A percentile compares a stretch with the other conserved stretches of the same genome.
Evolutionary conservation across 345 rosid genomes (phyloP).

Genomic region (Eucalyptus pauciflora): DNA sequence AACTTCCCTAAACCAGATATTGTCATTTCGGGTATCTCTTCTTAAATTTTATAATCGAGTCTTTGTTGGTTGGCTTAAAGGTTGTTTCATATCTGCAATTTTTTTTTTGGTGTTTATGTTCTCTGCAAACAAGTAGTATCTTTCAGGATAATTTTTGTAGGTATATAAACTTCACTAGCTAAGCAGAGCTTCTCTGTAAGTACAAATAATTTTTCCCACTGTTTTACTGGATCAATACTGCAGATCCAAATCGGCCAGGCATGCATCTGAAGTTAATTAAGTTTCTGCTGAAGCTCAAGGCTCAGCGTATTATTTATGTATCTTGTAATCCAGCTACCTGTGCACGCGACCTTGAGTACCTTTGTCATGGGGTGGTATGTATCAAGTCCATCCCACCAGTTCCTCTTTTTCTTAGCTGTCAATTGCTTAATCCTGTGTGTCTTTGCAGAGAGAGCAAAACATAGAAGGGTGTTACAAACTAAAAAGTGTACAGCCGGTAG

Average conservation of each 20-base stretch:
- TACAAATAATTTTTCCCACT: neutral
- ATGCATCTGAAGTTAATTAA: constrained; percentile 94
- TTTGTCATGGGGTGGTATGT: constrained; percentile 81
- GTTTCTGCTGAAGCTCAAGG: constrained; percentile 67
- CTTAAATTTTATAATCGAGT: neutral
- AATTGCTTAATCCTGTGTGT: neutral
- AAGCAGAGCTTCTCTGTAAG: neutral
- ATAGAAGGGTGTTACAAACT: constrained; percentile 63
- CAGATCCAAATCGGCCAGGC: constrained; percentile 97
- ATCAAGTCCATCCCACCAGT: neutral
- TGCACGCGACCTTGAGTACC: constrained; percentile 92
- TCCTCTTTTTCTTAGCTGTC: neutral
- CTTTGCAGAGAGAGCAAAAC: constrained; percentile 53
- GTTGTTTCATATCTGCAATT: neutral
- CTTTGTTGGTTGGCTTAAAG: neutral
- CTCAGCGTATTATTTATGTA: constrained; percentile 68
- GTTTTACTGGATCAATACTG: constrained; percentile 1
- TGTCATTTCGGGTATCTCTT: constrained; percentile 57
- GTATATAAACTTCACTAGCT: neutral
- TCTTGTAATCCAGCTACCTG: constrained; percentile 95
- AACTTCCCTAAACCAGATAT: constrained; percentile 79
- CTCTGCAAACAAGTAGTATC: neutral
- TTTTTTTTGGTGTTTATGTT: neutral
- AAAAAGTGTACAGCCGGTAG: constrained; percentile 72
- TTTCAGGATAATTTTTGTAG: neutral